Percentiles rank a stretch among this genome's conserved stretches.
phyloP scores from a whole-genome alignment of 2,329 filamentous ascomycete species.

The Nemania sp. region DNA sequence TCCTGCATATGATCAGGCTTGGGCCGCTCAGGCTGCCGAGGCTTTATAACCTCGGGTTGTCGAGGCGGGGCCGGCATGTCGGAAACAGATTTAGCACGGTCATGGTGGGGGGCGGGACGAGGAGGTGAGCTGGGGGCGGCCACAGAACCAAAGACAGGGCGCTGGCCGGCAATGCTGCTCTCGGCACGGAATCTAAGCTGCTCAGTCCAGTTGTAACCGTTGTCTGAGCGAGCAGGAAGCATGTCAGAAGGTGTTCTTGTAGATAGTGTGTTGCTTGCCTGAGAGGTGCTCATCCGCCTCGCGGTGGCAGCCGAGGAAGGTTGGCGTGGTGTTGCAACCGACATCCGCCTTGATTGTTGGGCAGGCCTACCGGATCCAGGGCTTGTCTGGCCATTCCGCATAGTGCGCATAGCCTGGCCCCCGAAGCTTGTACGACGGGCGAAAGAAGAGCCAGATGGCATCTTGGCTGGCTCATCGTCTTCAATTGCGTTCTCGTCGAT shows the following conservation, averaged over 20 bases:
- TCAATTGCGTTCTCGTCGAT: constrained; percentile 75
- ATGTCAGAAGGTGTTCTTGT: constrained; percentile 68
- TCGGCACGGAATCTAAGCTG: constrained; percentile 91
- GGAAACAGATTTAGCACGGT: constrained; percentile 70
- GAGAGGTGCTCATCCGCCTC: constrained; percentile 45
- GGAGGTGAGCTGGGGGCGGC: constrained; percentile 47
- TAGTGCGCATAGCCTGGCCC: constrained; percentile 73
- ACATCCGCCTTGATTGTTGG: constrained; percentile 35
- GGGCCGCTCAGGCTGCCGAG: constrained; percentile 52
- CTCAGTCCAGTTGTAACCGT: constrained; percentile 97
- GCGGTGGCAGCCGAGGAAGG: constrained; percentile 43
- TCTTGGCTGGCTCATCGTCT: constrained; percentile 64
- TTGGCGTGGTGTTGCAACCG: constrained; percentile 33
- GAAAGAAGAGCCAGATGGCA: constrained; percentile 72
- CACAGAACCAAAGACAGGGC: constrained; percentile 57
- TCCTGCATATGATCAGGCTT: constrained; percentile 97
- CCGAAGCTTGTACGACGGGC: constrained; percentile 88
- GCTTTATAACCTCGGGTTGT: constrained; percentile 51
- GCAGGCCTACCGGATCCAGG: constrained; percentile 64
- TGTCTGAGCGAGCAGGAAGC: constrained; percentile 69
- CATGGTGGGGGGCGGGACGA: constrained; percentile 52
- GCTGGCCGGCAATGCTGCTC: constrained; percentile 66
- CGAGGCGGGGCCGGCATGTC: constrained; percentile 62
- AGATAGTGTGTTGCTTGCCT: constrained; percentile 63
- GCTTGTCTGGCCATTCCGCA: constrained; percentile 63